Percentiles rank a stretch among this genome's conserved stretches.
phyloP scores from a whole-genome alignment of 164 flowering plant species.

The Tetracentron sinense region DNA sequence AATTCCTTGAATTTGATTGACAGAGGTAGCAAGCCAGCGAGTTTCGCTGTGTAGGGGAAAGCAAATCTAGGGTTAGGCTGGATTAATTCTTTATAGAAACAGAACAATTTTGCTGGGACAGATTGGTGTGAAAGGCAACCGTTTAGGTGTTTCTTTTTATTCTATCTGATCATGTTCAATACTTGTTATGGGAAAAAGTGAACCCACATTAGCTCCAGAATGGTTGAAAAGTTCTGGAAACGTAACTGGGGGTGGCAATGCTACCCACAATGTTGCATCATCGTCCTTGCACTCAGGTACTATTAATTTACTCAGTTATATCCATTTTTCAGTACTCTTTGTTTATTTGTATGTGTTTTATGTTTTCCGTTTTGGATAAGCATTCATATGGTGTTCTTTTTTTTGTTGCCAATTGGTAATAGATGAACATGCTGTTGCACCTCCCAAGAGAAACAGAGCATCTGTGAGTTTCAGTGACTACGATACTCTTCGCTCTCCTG shows the following conservation, averaged over 20 bases:
- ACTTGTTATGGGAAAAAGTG: constrained; percentile 75
- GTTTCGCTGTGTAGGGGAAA: not conserved
- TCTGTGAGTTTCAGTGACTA: constrained; percentile 40
- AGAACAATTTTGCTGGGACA: constrained; percentile 1
- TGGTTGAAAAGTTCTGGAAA: constrained; percentile 79
- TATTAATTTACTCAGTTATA: not conserved
- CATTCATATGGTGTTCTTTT: not conserved
- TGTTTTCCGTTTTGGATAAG: not conserved
- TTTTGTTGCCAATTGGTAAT: no score
- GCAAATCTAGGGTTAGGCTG: no score
- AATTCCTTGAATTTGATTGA: constrained; percentile 1
- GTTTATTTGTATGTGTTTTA: not conserved
- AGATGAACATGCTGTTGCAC: constrained; percentile 40
- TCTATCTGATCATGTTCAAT: constrained; percentile 45
- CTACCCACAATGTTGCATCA: constrained; percentile 46
- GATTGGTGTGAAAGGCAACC: no score
- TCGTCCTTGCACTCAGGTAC: constrained; percentile 64
- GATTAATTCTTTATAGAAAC: constrained; percentile 11
- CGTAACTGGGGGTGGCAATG: constrained; percentile 48
- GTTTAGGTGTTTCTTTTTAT: constrained; percentile 15
- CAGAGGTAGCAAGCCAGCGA: not conserved
- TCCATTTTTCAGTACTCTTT: not conserved
- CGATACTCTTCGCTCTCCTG: constrained; percentile 42
- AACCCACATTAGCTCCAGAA: constrained; percentile 83
- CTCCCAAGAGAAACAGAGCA: constrained; percentile 39